Base-by-base conservation (phyloP, 2,329 filamentous ascomycete genomes). In the Hirsutella thompsonii region DNA sequence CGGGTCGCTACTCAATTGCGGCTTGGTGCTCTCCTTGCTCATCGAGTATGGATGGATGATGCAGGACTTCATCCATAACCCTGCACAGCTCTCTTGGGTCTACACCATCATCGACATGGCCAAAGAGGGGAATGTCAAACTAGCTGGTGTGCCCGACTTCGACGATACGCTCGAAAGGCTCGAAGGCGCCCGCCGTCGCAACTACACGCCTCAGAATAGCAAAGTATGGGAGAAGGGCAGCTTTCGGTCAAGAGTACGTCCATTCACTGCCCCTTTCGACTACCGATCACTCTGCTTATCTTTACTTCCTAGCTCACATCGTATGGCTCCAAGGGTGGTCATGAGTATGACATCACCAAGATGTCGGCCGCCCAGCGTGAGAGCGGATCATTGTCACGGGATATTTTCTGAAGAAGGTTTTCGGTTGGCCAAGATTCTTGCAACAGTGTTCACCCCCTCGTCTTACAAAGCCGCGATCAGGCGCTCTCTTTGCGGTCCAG, bases 41-140 rank as follows among this genome's bases (percentile, higher is more conserved):
- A 29, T 29, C 28, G 14, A 3, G 3, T 29, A 14, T 29, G 2
- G 28, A 9, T 29, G 28, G 28, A 14, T 10, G 4, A 9, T 29
- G 28, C 10, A 14, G 10, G 28, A 36, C 44, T 13, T 42, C 13
- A 21, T 20, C 34, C 2, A 13, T 6, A 10, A 36, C 13, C 20
- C 14, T 36, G 34, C 19, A 14, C n/a, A 36, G 19, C 19, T 3
- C 34, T 18, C 21, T 21, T 36, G 33, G 45, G 35, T 50, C 5
- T 45, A 44, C 38, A 38, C 36, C 21, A 30, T 52, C 8, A 19
- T 51, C 2, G 45, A 49, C 4, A 28, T 49, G 10, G 44, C 45
- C 0, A 40, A 50, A 3, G 45, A 47, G 26, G 48, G 44, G 3
- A 16, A 14, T 1, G 29, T 52, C 10, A 14, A 35, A 4, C 33